Evolutionary conservation across 108 stramenopile species (phyloP).

Genomic region (Seminavis robusta): DNA sequence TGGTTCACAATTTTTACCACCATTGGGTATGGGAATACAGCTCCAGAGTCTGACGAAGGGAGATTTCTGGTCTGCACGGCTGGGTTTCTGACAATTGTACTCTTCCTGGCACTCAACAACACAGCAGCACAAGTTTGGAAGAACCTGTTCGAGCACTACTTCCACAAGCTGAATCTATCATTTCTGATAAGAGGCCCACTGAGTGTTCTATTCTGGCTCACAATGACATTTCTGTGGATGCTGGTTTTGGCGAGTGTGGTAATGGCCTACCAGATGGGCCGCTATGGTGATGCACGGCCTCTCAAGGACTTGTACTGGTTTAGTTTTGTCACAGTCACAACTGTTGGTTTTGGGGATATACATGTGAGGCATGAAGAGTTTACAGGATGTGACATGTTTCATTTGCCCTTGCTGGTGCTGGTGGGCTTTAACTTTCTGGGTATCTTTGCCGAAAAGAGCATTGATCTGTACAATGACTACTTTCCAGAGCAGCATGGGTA

Average conservation of each 20-base stretch:
- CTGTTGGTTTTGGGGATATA: slow-evolving; percentile 47
- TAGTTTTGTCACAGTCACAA: slow-evolving; percentile 33
- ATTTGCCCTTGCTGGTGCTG: slow-evolving; percentile 16
- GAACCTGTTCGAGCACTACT: slow-evolving; percentile 26
- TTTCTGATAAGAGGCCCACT: background rate
- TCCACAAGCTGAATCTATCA: background rate
- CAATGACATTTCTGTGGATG: slow-evolving; percentile 21
- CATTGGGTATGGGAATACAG: slow-evolving; percentile 52
- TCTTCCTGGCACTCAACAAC: slow-evolving; percentile 27
- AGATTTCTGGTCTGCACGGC: slow-evolving; percentile 27
- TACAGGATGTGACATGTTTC: slow-evolving; percentile 12
- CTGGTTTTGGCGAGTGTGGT: slow-evolving; percentile 12
- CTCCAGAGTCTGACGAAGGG: slow-evolving; percentile 32
- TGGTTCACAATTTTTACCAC: slow-evolving; percentile 33
- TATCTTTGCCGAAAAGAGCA: slow-evolving; percentile 20
- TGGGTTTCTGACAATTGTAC: slow-evolving; percentile 31
- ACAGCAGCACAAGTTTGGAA: slow-evolving; percentile 23
- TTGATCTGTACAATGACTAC: no score
- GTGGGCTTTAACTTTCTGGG: slow-evolving; percentile 20
- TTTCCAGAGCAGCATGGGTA: no score
- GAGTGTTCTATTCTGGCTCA: slow-evolving; percentile 23
- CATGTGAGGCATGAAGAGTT: slow-evolving; percentile 35
- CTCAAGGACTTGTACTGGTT: slow-evolving; percentile 44
- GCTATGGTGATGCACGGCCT: slow-evolving; percentile 2
- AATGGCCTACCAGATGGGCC: slow-evolving; percentile 5